Conservation (phyloP, 192 early-diverging fungal genomes). For the Coemansia sp. region DNA sequence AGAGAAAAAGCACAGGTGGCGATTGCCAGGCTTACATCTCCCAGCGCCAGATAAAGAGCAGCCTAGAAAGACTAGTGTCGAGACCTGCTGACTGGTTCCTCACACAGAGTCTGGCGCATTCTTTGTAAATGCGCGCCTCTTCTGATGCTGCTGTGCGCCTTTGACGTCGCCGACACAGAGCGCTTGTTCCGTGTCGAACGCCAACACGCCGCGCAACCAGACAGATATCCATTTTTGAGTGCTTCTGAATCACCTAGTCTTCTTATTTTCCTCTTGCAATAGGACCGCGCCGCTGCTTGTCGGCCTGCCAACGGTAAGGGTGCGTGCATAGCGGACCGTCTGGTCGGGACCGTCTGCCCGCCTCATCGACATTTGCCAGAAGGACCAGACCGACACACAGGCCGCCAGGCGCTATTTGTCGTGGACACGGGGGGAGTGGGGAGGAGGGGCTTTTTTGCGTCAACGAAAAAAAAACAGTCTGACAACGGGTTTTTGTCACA, state of each 20-base stretch:
- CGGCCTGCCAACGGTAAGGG: not conserved
- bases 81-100: not conserved
- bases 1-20: not conserved
- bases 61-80: not conserved
- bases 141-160: constrained; percentile 3
- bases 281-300: no score
- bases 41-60: no score
- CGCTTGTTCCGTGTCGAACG: not conserved
- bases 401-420: no score
- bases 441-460: no score
- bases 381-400: no score
- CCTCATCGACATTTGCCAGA: no score
- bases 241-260: no score
- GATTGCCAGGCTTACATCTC: not conserved
- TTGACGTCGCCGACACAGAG: constrained; percentile 2
- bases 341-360: no score
- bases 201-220: not conserved
- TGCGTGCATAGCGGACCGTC: not conserved
- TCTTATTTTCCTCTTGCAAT: no score
- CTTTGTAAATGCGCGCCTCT: not conserved
- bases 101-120: not conserved
- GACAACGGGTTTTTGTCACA: no score
- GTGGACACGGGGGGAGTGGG: no score
- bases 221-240: not conserved
- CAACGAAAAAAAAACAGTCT: no score